Conservation (phyloP, 192 early-diverging fungal species). For the Irineochytrium annulatum region DNA sequence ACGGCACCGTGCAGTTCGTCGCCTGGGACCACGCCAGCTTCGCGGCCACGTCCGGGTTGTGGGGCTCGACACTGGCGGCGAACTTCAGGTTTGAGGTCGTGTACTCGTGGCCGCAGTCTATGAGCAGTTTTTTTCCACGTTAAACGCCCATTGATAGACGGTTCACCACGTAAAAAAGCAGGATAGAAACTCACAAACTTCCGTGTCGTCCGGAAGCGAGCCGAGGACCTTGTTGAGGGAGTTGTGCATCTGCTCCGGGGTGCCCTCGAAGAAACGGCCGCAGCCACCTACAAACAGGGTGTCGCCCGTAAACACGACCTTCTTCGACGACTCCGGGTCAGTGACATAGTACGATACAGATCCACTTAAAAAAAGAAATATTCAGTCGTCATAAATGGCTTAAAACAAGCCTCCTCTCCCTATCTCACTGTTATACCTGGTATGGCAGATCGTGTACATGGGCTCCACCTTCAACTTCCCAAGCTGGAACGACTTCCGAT, state of each 20-base stretch:
- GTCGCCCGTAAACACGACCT: constrained; percentile 86
- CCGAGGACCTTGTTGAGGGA: constrained; percentile 68
- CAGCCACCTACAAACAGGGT: constrained; percentile 78
- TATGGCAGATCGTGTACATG: constrained; percentile 82
- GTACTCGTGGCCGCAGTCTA: constrained; percentile 88
- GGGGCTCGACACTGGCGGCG: constrained; percentile 71
- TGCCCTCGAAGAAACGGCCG: constrained; percentile 93
- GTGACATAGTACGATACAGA: constrained; percentile 80
- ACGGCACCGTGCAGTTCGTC: constrained; percentile 67
- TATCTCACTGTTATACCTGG: constrained; percentile 35
- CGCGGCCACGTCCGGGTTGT: constrained; percentile 61
- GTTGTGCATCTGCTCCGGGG: constrained; percentile 76
- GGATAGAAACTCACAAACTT: constrained; percentile 50
- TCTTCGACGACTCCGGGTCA: constrained; percentile 49
- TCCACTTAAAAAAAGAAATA: constrained; percentile 46
- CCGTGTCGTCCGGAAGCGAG: constrained; percentile 69
- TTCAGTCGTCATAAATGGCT: too few species aligned
- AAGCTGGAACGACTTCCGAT: constrained; percentile 70
- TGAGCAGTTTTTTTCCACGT: too few species aligned
- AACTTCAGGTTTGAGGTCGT: constrained; percentile 68
- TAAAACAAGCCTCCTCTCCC: not conserved
- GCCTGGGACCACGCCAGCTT: constrained; percentile 61
- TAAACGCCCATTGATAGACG: constrained; percentile 1
- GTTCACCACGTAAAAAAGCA: constrained; percentile 11
- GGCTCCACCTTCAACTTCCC: constrained; percentile 68